Base-by-base conservation (phyloP, 768 basidiomycete genomes). In the Tulasnella sp. region DNA sequence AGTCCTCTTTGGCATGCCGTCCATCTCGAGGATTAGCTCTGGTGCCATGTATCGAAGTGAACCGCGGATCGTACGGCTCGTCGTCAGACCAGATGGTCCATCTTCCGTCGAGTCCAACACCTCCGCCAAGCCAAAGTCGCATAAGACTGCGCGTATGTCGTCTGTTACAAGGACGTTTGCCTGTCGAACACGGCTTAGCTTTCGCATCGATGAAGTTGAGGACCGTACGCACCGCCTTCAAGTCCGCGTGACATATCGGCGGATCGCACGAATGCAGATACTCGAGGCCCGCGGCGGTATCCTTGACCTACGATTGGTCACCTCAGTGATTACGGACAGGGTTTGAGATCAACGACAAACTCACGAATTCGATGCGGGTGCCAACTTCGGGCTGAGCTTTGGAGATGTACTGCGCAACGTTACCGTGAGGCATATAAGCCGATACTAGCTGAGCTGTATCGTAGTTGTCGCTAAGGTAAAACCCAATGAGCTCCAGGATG, bases 401-500 rank as follows among this genome's bases (percentile, higher is more conserved):
- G 52, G 52, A 22, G 14, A 59, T 59, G 22, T 59, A 59, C 52
- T 59, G 52, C 9, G 52, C 19, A 11, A 59, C 52, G 52, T 67
- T 44, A 12, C 67, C 67, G 16, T 41, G 32, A 29, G 37, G 67
- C 67, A 67, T 29, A 22, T 17, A 67, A 19, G 67, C 36, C 29
- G 67, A 67, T 17, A 67, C 32, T n/a, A 67, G 6, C 39, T 41
- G 35, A 7, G 67, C 67, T 19, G 34, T 44, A n/a, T 67, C 67
- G 17, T 41, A 44, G 39, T 67, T 67, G 17, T 67, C 67, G 42
- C 67, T 67, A 16, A 67, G 67, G 39, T 67, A 22, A 29, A 67
- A 70, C 11, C 69, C 69, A 16, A 70, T 42, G 19, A 70, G 47
- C 41, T 40, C 41, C 22, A 70, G 69, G 19, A 70, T 70, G 39